Base-by-base conservation (phyloP, 2,329 filamentous ascomycete genomes). In the Fusarium poae region DNA sequence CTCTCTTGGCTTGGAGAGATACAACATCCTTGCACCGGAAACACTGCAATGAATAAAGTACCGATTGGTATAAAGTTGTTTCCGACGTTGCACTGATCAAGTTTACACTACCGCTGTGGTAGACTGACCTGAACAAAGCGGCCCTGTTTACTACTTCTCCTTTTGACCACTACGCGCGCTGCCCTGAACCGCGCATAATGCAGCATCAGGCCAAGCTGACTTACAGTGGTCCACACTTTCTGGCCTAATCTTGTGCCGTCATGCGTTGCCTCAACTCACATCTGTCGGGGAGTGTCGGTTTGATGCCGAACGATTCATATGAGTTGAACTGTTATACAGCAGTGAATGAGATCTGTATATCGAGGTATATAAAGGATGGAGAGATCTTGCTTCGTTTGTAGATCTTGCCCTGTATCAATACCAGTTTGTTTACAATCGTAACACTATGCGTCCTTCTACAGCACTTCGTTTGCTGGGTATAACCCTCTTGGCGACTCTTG, bases 261-360 rank as follows among this genome's bases (percentile, higher is more conserved):
- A 65, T 65, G 62, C 40, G 62, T 42, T 65, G 61, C 46, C 61
- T 48, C 27, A 40, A 60, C 25, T 57, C 21, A n/a, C 42, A 51
- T 60, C 15, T 10, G n/a, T 44, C 65, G 65, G 65, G 65, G 65
- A 68, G 53, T 65, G 35, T 68, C 65, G 65, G 64, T 65, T 45
- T 44, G 32, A 29, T 37, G 27, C 65, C 59, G 65, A 40, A 2
- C 27, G 23, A 21, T 35, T 63, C 13, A 18, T 29, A 25, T 23
- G 18, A 23, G 27, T 37, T 44, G 25, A 27, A 13, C 5, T 18
- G 37, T 29, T 50, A 23, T 46, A 50, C 5, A n/a, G 15, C 5
- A 53, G 23, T 53, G 44, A 11, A 12, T 18, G 5, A 20, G 39
- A 27, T 5, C 15, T 8, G 13, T 43, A 29, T 49, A 44, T 29